Conservation (phyloP, 305 asterid genomes). For the Ilex paraguariensis region DNA sequence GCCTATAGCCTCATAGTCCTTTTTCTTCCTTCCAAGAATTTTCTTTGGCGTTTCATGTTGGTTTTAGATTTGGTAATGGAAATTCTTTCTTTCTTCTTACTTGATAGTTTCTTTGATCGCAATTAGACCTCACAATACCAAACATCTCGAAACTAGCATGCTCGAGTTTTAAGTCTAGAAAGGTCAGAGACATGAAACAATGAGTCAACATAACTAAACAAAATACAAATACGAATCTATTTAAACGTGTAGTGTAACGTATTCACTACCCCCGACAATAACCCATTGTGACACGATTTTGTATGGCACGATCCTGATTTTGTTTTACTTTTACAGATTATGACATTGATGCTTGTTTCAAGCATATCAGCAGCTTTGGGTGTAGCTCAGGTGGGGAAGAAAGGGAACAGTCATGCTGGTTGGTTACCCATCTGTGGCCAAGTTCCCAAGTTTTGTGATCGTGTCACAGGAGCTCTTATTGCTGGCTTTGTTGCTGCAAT, state of each 20-base stretch:
- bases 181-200: too few species aligned
- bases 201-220: too few species aligned
- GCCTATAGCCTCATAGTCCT: conserved; percentile 54
- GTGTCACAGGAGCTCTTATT: conserved; percentile 41
- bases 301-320: too few species aligned
- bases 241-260: too few species aligned
- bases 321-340: conserved; percentile 27
- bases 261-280: too few species aligned
- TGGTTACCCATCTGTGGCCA: conserved; percentile 87
- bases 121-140: too few species aligned
- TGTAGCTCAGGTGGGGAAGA: conserved; percentile 67
- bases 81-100: too few species aligned
- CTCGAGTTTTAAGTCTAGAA: too few species aligned
- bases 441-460: conserved; percentile 81
- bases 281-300: too few species aligned
- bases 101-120: too few species aligned
- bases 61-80: conserved; percentile 54
- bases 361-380: conserved; percentile 70
- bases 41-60: conserved; percentile 45
- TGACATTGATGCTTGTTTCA: conserved; percentile 57
- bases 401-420: conserved; percentile 69
- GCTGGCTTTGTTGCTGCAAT: conserved; percentile 59
- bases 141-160: too few species aligned
- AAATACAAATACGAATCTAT: too few species aligned
- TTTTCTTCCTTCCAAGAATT: conserved; percentile 43